Evolutionary conservation across 352 stramenopile genomes (phyloP).

Genomic region (Albugo candida): DNA sequence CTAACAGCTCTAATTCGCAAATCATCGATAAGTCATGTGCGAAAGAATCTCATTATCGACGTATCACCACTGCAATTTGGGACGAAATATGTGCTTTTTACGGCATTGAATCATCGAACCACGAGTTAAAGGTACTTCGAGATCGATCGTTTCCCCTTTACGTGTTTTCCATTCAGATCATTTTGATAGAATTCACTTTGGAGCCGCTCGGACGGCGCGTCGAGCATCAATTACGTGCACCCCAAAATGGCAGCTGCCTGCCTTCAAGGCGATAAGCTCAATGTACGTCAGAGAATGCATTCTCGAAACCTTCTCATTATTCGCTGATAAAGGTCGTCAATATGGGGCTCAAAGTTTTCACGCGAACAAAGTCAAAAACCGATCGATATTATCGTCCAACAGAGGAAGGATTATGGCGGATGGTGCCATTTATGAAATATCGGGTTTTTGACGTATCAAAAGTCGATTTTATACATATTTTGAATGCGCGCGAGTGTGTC

Average conservation of each 20-base stretch:
- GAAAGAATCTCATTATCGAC: conserved; percentile 53
- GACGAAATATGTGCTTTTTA: conserved; percentile 36
- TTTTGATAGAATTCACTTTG: conserved; percentile 22
- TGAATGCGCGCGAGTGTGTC: conserved; percentile 30
- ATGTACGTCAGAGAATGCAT: conserved; percentile 15
- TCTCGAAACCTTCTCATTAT: background rate
- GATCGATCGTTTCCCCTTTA: background rate
- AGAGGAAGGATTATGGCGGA: conserved; percentile 69
- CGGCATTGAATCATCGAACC: conserved; percentile 21
- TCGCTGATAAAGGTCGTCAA: conserved; percentile 73
- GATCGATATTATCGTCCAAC: conserved; percentile 71
- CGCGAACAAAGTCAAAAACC: conserved; percentile 41
- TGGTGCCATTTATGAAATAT: conserved; percentile 78
- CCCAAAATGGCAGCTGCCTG: conserved; percentile 37
- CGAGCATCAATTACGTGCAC: conserved; percentile 67
- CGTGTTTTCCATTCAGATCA: background rate
- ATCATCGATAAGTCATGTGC: conserved; percentile 15
- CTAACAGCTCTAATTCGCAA: conserved; percentile 4
- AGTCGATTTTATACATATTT: conserved; percentile 24
- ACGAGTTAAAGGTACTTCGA: conserved; percentile 18
- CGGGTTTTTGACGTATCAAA: conserved; percentile 25
- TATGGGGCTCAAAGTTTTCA: conserved; percentile 80
- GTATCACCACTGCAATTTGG: conserved; percentile 42
- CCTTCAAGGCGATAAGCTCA: conserved; percentile 38
- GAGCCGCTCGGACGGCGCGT: conserved; percentile 54